Evolutionary conservation across 2,329 filamentous ascomycete genomes (phyloP), one percentile per base, ranked within the genome.

Genomic region (Botrytis fabae): DNA sequence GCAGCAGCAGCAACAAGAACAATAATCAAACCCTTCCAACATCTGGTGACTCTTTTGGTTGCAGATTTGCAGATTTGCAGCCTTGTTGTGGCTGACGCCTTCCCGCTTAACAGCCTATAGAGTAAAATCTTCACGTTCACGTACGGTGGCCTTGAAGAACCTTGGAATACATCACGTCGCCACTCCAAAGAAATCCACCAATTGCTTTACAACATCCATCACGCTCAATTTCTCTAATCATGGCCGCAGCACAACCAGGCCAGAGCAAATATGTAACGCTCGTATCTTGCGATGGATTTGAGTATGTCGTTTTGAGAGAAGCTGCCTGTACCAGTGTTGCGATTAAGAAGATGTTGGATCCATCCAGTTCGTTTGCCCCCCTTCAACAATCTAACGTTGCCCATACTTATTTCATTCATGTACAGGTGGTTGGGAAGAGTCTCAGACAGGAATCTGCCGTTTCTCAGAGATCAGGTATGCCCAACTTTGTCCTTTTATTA

Each of bases 381-480:
- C 69, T 75, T 20, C 16, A 28, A 28, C 16, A 12, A 18, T 73
- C 71, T 59, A 70, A 35, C 22, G 22, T 64, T 74, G 32, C 42
- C 72, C 18, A 63, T 61, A 61, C 69, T 59, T 38, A 54, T 46
- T 59, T 51, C 32, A 51, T 66, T 62, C 79, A 90, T 89, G 86
- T 80, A 87, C 87, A 77, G 70, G 70, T 72, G 70, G 70, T 61
- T 94, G 94, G 79, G 80, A 83, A 66, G 92, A 94, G 83, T 87
- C 89, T 6, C 85, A 84, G 74, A 86, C 88, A 42, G 90, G 90
- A 70, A 87, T 89, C 63, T 92, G 91, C 78, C 84, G 85, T 7
- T 91, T 95, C 76, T 87, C 89, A 72, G 92, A 93, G 78, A 92
- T 95, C 82, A 93, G 88, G 92, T 94, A 87, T 81, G 89, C 38